A percentile compares a stretch with the other conserved stretches of the same genome.
phyloP scores from a whole-genome alignment of 495 filamentous ascomycete genomes.

The Pyrenula massariospora region DNA sequence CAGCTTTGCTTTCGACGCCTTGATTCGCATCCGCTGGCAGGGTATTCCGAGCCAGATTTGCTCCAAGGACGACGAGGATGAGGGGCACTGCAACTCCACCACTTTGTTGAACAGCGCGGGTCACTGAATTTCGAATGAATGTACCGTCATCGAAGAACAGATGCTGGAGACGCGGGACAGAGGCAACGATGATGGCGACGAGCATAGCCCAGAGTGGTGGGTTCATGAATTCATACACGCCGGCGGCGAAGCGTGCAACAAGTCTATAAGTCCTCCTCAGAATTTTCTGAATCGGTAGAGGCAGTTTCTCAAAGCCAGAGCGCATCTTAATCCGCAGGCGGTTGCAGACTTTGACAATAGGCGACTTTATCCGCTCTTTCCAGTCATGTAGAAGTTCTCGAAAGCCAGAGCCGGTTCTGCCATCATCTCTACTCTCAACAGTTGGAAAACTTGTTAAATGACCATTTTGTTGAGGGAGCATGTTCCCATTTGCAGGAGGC shows the following conservation, averaged over 20 bases:
- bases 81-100: slow-evolving; percentile 88
- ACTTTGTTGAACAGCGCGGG: slow-evolving; percentile 70
- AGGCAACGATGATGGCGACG: slow-evolving; percentile 75
- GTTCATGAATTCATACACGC: slow-evolving; percentile 91
- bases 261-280: slow-evolving; percentile 31
- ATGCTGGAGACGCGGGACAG: slow-evolving; percentile 69
- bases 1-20: slow-evolving; percentile 46
- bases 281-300: slow-evolving; percentile 40
- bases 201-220: slow-evolving; percentile 97
- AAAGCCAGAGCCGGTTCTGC: slow-evolving; percentile 1
- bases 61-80: slow-evolving; percentile 92
- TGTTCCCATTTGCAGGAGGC: slow-evolving; percentile 18
- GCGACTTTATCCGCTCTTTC: slow-evolving; percentile 4
- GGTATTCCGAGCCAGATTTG: slow-evolving; percentile 77
- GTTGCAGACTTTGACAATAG: slow-evolving; percentile 5
- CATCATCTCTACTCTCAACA: neutral
- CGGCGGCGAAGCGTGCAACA: slow-evolving; percentile 42
- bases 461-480: slow-evolving; percentile 6
- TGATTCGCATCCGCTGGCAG: slow-evolving; percentile 43
- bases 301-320: slow-evolving; percentile 36
- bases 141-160: slow-evolving; percentile 84
- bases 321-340: slow-evolving; percentile 13
- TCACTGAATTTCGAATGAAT: slow-evolving; percentile 87
- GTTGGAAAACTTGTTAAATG: slow-evolving; percentile 17
- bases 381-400: neutral